phyloP scores from a whole-genome alignment of 495 filamentous ascomycete genomes.

The Xylaria intraflava region DNA sequence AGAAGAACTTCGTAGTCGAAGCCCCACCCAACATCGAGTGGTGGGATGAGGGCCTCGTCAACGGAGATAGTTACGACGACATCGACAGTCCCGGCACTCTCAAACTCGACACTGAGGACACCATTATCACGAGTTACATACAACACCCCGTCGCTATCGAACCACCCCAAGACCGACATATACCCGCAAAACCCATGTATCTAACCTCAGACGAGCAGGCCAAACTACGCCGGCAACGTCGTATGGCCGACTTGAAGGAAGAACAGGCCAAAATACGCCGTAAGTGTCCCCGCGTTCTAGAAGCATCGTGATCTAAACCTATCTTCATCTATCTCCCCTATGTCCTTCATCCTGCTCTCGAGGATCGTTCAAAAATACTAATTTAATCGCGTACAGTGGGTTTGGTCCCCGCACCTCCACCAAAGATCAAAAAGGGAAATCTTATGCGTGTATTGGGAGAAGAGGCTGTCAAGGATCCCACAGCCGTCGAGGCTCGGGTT shows the following conservation, averaged over 20 bases:
- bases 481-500: conserved; percentile 90
- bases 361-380: not conserved
- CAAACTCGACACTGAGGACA: conserved; percentile 71
- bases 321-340: not conserved
- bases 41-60: conserved; percentile 91
- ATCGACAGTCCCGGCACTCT: conserved; percentile 57
- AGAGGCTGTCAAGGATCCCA: conserved; percentile 95
- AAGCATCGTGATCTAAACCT: not conserved
- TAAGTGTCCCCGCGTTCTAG: not conserved
- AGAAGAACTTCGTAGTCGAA: conserved; percentile 83
- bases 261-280: conserved; percentile 86
- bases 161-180: conserved; percentile 79
- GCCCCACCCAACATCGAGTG: conserved; percentile 86
- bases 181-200: conserved; percentile 81
- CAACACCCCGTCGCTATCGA: conserved; percentile 92
- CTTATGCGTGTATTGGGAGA: conserved; percentile 97
- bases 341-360: not conserved
- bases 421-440: conserved; percentile 92
- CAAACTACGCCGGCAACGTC: conserved; percentile 82
- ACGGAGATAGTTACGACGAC: conserved; percentile 63
- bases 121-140: conserved; percentile 80
- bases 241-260: conserved; percentile 89
- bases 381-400: conserved; percentile 44
- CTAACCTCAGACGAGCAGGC: conserved; percentile 85
- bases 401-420: conserved; percentile 78